These are phyloP conservation scores for Rhynchosporium secalis DNA, from an alignment of 2,329 filamentous ascomycete genomes.

Conservation along the genomic window DNA sequence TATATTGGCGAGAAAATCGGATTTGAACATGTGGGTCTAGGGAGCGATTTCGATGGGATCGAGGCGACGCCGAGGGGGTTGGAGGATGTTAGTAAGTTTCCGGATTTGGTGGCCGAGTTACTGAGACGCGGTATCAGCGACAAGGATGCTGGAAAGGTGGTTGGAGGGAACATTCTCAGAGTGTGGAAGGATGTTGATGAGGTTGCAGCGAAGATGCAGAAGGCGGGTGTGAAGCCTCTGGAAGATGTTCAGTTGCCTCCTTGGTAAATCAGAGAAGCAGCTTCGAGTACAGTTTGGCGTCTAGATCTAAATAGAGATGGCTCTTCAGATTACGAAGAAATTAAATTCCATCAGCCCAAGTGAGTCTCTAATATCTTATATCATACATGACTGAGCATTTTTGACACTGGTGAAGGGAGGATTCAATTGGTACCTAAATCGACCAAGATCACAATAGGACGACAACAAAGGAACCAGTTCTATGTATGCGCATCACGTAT, in stretches of 20 bases:
- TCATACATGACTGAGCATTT: too few relatives aligned
- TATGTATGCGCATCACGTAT: too few relatives aligned
- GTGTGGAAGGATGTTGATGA: slow-evolving; percentile 81
- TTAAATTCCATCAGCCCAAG: too few relatives aligned
- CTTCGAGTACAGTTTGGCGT: too few relatives aligned
- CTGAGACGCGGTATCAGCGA: slow-evolving; percentile 73
- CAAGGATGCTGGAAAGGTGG: slow-evolving; percentile 70
- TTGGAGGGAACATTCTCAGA: slow-evolving; percentile 76
- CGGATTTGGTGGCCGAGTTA: slow-evolving; percentile 73
- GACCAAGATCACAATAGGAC: too few relatives aligned
- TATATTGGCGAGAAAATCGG: slow-evolving; percentile 83
- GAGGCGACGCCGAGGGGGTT: slow-evolving; percentile 66
- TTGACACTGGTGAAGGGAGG: too few relatives aligned
- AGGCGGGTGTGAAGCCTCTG: slow-evolving; percentile 48
- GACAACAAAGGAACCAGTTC: too few relatives aligned
- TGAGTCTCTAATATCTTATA: too few relatives aligned
- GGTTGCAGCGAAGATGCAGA: slow-evolving; percentile 67
- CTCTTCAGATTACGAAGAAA: too few relatives aligned
- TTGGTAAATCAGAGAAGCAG: too few relatives aligned
- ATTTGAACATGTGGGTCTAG: slow-evolving; percentile 83
- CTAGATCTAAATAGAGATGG: too few relatives aligned
- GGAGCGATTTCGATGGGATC: slow-evolving; percentile 88
- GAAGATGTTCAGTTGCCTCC: slow-evolving; percentile 50
- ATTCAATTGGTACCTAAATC: too few relatives aligned
- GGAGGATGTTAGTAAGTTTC: slow-evolving; percentile 83